Base-by-base conservation (phyloP, 2,329 filamentous ascomycete genomes). In the Xylaria sp. region DNA sequence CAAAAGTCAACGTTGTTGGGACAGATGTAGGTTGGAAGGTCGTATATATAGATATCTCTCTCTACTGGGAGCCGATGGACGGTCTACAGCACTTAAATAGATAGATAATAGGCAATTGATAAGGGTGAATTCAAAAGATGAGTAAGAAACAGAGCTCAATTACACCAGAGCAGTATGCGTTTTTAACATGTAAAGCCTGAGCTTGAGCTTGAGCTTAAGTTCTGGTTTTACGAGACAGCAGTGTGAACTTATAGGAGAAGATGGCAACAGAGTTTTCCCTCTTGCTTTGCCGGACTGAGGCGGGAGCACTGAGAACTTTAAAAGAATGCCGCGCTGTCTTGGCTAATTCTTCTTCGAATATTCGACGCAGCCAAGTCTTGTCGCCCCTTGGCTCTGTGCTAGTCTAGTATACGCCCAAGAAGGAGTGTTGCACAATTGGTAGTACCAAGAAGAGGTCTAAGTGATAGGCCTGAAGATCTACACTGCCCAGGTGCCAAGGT, bases 331-430 rank as follows among this genome's bases (percentile, higher is more conserved):
- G 57, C 39, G 41, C 12, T 48, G 60, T 65, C 74, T 76, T 76
- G 73, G 75, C 75, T 71, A 56, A 68, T 65, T 65, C 72, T 77
- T 75, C 73, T 73, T 73, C 71, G 74, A 76, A 76, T 69, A 60
- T 76, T 76, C 74, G 72, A 66, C 75, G 75, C 75, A 76, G 76
- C 68, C 70, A 73, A 70, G 66, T 71, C 64, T 61, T 61, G 64
- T 25, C 41, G 34, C 34, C 56, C 66, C 66, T 41, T 63, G 66
- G 32, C 15, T 63, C 37, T 61, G 2, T 34, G 50, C 44, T 51
- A 54, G 34, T 37, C 44, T 51, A 54, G 34, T 37, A 37, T 37
- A 46, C 41, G 15, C 41, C 13, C 41, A 46, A 46, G 41, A 39
- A 48, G 63, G 67, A 67, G 61, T 63, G 67, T 70, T 70, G 65